phyloP scores from a whole-genome alignment of 176 grass and related monocot species.

The Carex pumila region DNA sequence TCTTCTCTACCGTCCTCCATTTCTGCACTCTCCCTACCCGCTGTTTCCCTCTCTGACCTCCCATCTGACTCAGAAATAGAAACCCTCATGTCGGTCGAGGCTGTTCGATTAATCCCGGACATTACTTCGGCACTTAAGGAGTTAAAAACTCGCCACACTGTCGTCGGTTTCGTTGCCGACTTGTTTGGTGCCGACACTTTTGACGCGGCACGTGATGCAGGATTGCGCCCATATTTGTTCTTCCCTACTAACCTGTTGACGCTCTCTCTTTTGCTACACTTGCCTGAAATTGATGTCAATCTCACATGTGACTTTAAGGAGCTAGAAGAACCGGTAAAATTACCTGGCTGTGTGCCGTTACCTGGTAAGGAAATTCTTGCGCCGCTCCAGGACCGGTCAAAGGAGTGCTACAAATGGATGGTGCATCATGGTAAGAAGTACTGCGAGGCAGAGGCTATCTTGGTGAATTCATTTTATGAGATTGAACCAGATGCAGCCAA shows the following conservation, averaged over 20 bases:
- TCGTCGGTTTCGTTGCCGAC: constrained; percentile 48
- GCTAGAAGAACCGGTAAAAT: constrained; percentile 29
- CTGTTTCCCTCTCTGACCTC: constrained; percentile 34
- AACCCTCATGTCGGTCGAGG: constrained; percentile 22
- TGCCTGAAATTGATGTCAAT: constrained; percentile 47
- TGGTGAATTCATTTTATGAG: constrained; percentile 54
- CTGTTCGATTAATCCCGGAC: background rate
- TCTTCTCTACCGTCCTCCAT: constrained; percentile 28
- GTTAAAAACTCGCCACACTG: background rate
- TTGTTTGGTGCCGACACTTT: constrained; percentile 31
- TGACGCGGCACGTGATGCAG: constrained; percentile 24
- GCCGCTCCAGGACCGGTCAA: constrained; percentile 35
- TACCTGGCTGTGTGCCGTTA: constrained; percentile 65
- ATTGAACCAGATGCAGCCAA: constrained; percentile 38
- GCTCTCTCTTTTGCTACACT: constrained; percentile 50
- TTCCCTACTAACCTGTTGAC: constrained; percentile 35
- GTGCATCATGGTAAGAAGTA: constrained; percentile 25
- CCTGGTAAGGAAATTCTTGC: constrained; percentile 32
- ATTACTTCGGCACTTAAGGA: background rate
- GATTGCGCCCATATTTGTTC: constrained; percentile 44
- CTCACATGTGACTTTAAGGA: constrained; percentile 35
- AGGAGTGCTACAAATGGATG: constrained; percentile 32
- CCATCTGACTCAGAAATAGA: constrained; percentile 17
- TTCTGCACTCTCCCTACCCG: constrained; percentile 19
- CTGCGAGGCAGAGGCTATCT: constrained; percentile 22